phyloP scores from a whole-genome alignment of 1,139 yeast species.

The Yamadazyma friedrichii region DNA sequence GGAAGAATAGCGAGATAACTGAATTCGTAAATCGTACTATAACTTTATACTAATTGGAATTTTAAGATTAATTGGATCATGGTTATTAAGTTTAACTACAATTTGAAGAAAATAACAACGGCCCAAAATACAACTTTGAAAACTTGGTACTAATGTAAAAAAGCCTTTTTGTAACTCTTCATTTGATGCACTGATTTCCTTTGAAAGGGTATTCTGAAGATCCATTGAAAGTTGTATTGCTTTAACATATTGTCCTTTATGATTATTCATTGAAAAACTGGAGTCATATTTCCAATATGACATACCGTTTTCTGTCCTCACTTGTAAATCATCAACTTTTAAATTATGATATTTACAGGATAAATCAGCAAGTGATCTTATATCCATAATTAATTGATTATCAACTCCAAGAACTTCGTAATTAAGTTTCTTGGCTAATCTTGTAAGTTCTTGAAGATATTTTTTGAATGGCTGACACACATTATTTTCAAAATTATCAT shows the following conservation, averaged over 20 bases:
- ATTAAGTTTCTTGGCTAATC: slow-evolving; percentile 31
- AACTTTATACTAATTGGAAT: slow-evolving; percentile 34
- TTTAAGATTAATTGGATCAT: slow-evolving; percentile 31
- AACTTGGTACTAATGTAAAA: slow-evolving; percentile 53
- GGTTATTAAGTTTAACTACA: slow-evolving; percentile 28
- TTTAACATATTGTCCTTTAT: slow-evolving; percentile 9
- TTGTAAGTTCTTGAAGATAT: slow-evolving; percentile 26
- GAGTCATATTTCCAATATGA: slow-evolving; percentile 4
- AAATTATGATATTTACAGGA: slow-evolving; percentile 31
- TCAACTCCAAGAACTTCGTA: slow-evolving; percentile 36
- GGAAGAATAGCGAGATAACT: neutral
- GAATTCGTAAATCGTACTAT: slow-evolving; percentile 1
- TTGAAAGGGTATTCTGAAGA: slow-evolving; percentile 22
- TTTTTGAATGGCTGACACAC: slow-evolving; percentile 33
- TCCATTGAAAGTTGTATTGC: slow-evolving; percentile 24
- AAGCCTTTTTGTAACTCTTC: slow-evolving; percentile 23
- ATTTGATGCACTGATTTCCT: slow-evolving; percentile 10
- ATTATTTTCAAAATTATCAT: slow-evolving; percentile 36
- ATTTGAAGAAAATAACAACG: slow-evolving; percentile 48
- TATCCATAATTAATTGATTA: slow-evolving; percentile 35
- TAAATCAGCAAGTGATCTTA: slow-evolving; percentile 38
- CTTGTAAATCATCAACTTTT: slow-evolving; percentile 18
- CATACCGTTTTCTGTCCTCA: slow-evolving; percentile 8
- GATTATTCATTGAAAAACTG: neutral
- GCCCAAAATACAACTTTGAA: slow-evolving; percentile 56